A percentile compares a stretch with the other conserved stretches of the same genome.
Evolutionary conservation across 306 rosid species (phyloP).

Genomic region (Vigna trinervia): DNA sequence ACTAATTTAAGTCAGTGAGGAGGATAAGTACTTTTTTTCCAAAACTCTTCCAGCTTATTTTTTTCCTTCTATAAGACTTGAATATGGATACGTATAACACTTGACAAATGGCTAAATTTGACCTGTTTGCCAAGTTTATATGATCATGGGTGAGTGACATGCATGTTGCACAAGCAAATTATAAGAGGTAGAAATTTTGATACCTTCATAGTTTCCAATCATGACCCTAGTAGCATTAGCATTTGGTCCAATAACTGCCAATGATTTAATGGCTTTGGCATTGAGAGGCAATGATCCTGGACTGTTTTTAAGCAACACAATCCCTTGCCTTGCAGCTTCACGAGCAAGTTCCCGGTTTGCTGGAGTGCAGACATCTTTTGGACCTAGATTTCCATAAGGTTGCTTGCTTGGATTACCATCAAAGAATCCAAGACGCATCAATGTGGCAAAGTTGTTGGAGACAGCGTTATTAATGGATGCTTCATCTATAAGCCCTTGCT

Average conservation of each 20-base stretch:
- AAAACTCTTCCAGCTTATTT: too few relatives aligned
- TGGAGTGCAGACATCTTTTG: slow-evolving; percentile 91
- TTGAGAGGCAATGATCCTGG: slow-evolving; percentile 73
- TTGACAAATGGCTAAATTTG: slow-evolving; percentile 9
- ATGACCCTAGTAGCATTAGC: slow-evolving; percentile 87
- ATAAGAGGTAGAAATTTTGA: neutral
- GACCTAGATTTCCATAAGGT: slow-evolving; percentile 83
- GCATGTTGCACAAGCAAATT: neutral
- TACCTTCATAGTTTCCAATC: slow-evolving; percentile 97
- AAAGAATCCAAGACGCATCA: slow-evolving; percentile 94
- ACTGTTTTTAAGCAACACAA: slow-evolving; percentile 85
- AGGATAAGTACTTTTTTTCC: too few relatives aligned
- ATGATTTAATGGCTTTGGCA: slow-evolving; percentile 68
- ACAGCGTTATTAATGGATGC: slow-evolving; percentile 75
- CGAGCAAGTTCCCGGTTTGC: slow-evolving; percentile 76
- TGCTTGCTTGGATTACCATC: slow-evolving; percentile 90
- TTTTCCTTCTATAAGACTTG: neutral
- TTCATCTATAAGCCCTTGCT: slow-evolving; percentile 77
- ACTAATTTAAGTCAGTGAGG: neutral
- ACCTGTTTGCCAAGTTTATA: neutral
- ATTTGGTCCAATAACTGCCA: slow-evolving; percentile 96
- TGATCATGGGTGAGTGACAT: neutral
- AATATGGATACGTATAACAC: neutral
- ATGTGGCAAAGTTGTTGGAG: slow-evolving; percentile 78
- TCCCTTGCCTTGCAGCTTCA: slow-evolving; percentile 96